Evolutionary conservation across 2,329 filamentous ascomycete species (phyloP).

Genomic region (Fusarium clavum): DNA sequence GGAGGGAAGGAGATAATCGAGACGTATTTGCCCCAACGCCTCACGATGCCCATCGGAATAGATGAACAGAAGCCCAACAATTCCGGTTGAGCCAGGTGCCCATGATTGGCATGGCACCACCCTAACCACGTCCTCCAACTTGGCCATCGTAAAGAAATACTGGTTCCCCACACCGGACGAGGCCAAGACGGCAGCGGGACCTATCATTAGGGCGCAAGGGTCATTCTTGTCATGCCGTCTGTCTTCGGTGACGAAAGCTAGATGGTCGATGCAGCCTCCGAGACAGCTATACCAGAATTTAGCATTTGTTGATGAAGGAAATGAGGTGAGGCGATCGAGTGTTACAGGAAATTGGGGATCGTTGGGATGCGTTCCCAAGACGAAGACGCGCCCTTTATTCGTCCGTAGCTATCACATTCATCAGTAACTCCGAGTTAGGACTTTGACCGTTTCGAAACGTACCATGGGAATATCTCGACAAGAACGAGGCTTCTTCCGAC

Average conservation of each 20-base stretch:
- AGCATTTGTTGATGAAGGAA: background rate
- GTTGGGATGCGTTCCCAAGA: conserved; percentile 2
- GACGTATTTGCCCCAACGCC: conserved; percentile 15
- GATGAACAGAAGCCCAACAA: conserved; percentile 15
- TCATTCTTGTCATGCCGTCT: background rate
- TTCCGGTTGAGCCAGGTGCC: conserved; percentile 8
- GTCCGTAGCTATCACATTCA: conserved; percentile 5
- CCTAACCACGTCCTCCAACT: conserved; percentile 1
- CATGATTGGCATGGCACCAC: conserved; percentile 3
- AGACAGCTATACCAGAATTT: conserved; percentile 13
- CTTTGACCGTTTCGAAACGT: background rate
- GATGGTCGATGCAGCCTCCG: conserved; percentile 2
- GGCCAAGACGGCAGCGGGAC: background rate
- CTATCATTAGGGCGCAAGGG: background rate
- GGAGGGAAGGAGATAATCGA: conserved; percentile 10
- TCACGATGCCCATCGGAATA: conserved; percentile 21
- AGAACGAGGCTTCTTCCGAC: background rate
- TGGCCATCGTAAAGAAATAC: background rate
- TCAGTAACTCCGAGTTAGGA: background rate
- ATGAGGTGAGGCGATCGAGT: conserved; percentile 9
- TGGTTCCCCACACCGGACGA: background rate
- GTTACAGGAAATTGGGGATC: background rate
- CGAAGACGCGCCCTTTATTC: conserved; percentile 12
- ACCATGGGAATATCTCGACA: conserved; percentile 19
- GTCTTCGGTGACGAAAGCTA: conserved; percentile 18